A percentile compares a stretch with the other conserved stretches of the same genome.
These are phyloP conservation scores for Lachancea quebecensis DNA, from an alignment of 805 yeast genomes.

Conservation along the genomic window DNA sequence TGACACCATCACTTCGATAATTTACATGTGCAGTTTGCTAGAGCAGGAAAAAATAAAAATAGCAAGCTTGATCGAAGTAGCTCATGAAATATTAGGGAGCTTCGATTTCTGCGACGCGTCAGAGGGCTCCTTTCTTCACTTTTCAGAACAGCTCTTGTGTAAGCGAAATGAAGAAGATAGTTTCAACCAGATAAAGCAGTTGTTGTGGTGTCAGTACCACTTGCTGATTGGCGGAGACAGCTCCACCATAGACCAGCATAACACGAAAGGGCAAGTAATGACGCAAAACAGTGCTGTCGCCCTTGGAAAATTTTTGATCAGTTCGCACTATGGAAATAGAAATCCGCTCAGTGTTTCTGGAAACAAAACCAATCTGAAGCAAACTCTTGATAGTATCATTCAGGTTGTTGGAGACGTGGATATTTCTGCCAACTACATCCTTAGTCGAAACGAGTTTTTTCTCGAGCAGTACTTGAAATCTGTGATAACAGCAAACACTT, in stretches of 20 bases:
- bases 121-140: slow-evolving; percentile 52
- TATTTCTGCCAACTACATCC: slow-evolving; percentile 34
- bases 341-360: slow-evolving; percentile 56
- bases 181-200: slow-evolving; percentile 68
- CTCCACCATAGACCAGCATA: slow-evolving; percentile 63
- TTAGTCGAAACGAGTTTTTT: slow-evolving; percentile 41
- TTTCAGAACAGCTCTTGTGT: slow-evolving; percentile 50
- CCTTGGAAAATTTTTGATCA: slow-evolving; percentile 30
- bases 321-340: slow-evolving; percentile 37
- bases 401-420: slow-evolving; percentile 66
- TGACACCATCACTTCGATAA: slow-evolving; percentile 17
- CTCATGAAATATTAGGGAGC: slow-evolving; percentile 71
- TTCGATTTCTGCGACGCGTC: slow-evolving; percentile 63
- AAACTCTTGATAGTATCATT: slow-evolving; percentile 61
- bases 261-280: slow-evolving; percentile 37
- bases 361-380: slow-evolving; percentile 60
- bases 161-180: slow-evolving; percentile 38
- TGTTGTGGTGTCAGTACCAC: slow-evolving; percentile 73
- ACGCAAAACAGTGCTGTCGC: slow-evolving; percentile 26
- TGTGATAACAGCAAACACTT: slow-evolving; percentile 36
- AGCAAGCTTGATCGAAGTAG: slow-evolving; percentile 38
- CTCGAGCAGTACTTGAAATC: slow-evolving; percentile 45
- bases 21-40: slow-evolving; percentile 10
- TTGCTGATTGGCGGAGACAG: slow-evolving; percentile 51
- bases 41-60: not conserved